Percentiles rank a stretch among this genome's conserved stretches.
Conservation (phyloP, 139 green algal genomes). For the Choricystis sp. region DNA sequence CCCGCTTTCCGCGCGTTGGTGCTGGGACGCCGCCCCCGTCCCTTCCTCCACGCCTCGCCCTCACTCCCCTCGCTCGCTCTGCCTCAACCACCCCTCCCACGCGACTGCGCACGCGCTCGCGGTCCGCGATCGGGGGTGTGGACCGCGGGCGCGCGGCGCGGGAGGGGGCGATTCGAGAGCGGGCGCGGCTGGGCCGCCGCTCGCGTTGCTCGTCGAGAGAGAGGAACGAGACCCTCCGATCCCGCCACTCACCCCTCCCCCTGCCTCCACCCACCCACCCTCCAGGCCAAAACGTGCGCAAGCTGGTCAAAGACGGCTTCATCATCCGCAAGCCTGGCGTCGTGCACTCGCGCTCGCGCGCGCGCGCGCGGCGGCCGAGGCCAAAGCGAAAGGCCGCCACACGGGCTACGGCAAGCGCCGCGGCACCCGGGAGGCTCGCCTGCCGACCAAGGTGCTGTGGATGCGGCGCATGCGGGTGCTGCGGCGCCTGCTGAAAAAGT, state of each 20-base stretch:
- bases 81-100: too few species aligned
- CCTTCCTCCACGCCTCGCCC: too few species aligned
- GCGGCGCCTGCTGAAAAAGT: slow-evolving; percentile 91
- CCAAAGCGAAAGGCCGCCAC: slow-evolving; percentile 96
- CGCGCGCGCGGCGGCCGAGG: slow-evolving; percentile 61
- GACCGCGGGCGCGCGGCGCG: too few species aligned
- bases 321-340: slow-evolving; percentile 92
- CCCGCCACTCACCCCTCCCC: not conserved
- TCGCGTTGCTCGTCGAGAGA: too few species aligned
- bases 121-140: too few species aligned
- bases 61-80: too few species aligned
- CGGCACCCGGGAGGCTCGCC: slow-evolving; percentile 91
- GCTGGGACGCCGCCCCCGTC: too few species aligned
- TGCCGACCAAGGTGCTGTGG: slow-evolving; percentile 96
- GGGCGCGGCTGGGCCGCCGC: too few species aligned
- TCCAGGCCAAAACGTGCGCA: slow-evolving; percentile 96
- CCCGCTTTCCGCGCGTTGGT: too few species aligned
- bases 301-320: slow-evolving; percentile 98
- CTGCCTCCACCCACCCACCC: not conserved
- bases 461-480: slow-evolving; percentile 90
- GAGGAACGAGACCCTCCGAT: not conserved
- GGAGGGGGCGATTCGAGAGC: too few species aligned
- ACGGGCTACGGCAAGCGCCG: slow-evolving; percentile 92
- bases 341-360: slow-evolving; percentile 89
- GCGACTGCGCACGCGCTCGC: too few species aligned